Percentiles rank a stretch among this genome's conserved stretches.
These are phyloP conservation scores for Capronia americana DNA, from an alignment of 2,329 filamentous ascomycete genomes.

Conservation along the genomic window DNA sequence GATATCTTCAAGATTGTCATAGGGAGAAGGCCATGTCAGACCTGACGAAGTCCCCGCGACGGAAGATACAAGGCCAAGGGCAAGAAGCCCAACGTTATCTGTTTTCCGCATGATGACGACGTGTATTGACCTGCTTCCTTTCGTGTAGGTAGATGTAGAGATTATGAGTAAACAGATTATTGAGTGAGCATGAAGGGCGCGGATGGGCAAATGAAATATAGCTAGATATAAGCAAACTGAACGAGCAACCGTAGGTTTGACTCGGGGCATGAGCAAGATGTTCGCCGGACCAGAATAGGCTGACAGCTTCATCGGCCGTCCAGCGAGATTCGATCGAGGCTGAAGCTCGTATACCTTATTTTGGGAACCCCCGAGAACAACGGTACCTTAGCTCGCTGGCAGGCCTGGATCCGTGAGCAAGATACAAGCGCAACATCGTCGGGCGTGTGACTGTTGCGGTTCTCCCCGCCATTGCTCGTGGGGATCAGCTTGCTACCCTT, in stretches of 20 bases:
- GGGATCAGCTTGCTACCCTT: background rate
- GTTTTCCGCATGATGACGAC: conserved; percentile 11
- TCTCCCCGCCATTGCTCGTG: background rate
- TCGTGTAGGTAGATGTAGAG: background rate
- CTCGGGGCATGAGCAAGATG: conserved; percentile 1
- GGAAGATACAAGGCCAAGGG: conserved; percentile 10
- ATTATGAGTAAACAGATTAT: background rate
- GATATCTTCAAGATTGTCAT: conserved; percentile 69
- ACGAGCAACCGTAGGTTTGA: background rate
- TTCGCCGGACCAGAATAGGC: background rate
- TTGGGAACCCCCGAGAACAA: conserved; percentile 4
- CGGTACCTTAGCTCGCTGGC: background rate
- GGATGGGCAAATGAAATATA: background rate
- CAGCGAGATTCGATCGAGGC: background rate
- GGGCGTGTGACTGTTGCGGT: background rate
- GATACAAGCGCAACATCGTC: background rate
- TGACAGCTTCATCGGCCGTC: background rate
- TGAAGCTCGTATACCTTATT: conserved; percentile 18
- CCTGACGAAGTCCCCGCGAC: conserved; percentile 6
- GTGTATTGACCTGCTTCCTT: background rate
- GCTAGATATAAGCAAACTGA: background rate
- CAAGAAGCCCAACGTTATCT: conserved; percentile 10
- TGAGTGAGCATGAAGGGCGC: background rate
- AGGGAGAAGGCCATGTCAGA: conserved; percentile 66
- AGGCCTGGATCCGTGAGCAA: conserved; percentile 1